A percentile compares a stretch with the other conserved stretches of the same genome.
Conservation (phyloP, 2,329 filamentous ascomycete species). For the Gremmenia infestans region DNA sequence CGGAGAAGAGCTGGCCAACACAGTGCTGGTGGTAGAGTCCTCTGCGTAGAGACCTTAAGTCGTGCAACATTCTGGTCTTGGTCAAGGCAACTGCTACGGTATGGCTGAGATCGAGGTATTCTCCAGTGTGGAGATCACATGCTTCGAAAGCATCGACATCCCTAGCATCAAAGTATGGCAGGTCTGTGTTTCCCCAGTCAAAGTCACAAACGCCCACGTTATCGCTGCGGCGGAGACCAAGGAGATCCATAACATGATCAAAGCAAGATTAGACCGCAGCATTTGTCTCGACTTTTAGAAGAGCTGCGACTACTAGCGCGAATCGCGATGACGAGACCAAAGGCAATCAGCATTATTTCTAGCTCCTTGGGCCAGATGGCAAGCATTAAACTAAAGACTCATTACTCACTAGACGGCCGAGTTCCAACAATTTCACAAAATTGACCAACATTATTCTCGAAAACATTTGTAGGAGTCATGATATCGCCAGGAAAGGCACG, state of each 20-base stretch:
- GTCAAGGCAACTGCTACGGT: constrained; percentile 30
- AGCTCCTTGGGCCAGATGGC: neutral
- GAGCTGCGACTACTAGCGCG: constrained; percentile 28
- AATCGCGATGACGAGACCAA: constrained; percentile 33
- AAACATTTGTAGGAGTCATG: constrained; percentile 31
- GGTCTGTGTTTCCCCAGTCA: constrained; percentile 32
- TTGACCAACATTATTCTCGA: constrained; percentile 35
- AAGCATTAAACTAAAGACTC: neutral
- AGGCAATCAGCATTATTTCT: neutral
- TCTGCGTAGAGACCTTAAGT: constrained; percentile 27
- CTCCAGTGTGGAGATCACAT: constrained; percentile 13
- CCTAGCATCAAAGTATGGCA: constrained; percentile 35
- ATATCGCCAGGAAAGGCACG: constrained; percentile 29
- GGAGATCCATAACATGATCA: constrained; percentile 39
- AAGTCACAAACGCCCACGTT: constrained; percentile 41
- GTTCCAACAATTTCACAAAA: constrained; percentile 41
- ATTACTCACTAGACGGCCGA: constrained; percentile 35
- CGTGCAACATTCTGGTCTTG: constrained; percentile 34
- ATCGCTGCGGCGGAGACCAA: constrained; percentile 41
- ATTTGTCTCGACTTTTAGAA: constrained; percentile 32
- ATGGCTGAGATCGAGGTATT: constrained; percentile 15
- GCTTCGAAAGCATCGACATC: constrained; percentile 39
- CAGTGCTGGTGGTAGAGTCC: constrained; percentile 7
- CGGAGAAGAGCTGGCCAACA: constrained; percentile 19
- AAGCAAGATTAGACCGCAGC: constrained; percentile 36